phyloP scores from a whole-genome alignment of 1,284 basidiomycete species.

The Sporisorium exsertum region DNA sequence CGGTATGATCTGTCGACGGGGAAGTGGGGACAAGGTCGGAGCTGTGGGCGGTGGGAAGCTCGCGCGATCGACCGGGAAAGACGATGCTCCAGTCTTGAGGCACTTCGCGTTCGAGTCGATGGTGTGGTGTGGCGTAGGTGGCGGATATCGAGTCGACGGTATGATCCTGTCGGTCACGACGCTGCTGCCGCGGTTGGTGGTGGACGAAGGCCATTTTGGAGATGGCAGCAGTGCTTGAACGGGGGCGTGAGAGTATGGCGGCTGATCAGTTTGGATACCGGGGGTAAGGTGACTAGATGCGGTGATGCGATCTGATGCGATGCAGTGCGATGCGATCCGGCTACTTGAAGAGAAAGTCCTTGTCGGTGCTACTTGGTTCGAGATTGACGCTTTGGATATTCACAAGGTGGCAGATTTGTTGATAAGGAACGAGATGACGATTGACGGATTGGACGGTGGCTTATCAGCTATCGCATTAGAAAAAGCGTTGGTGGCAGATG shows the following conservation, averaged over 20 bases:
- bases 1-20: slow-evolving; percentile 9
- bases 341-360: no score
- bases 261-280: neutral
- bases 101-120: slow-evolving; percentile 15
- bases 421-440: neutral
- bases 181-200: slow-evolving; percentile 46
- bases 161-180: slow-evolving; percentile 32
- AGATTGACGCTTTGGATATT: neutral
- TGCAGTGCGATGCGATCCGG: neutral
- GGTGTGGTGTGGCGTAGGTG: slow-evolving; percentile 11
- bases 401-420: neutral
- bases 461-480: neutral
- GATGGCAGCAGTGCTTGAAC: neutral
- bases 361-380: neutral
- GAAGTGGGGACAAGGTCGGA: slow-evolving; percentile 3
- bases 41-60: slow-evolving; percentile 14
- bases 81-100: slow-evolving; percentile 51
- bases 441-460: neutral
- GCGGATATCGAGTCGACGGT: slow-evolving; percentile 11
- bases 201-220: slow-evolving; percentile 45
- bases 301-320: neutral
- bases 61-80: slow-evolving; percentile 40
- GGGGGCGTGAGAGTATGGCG: neutral
- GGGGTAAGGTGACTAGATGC: neutral
- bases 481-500: neutral